Base-by-base conservation (phyloP, 768 basidiomycete species). In the Boletellus ananas region DNA sequence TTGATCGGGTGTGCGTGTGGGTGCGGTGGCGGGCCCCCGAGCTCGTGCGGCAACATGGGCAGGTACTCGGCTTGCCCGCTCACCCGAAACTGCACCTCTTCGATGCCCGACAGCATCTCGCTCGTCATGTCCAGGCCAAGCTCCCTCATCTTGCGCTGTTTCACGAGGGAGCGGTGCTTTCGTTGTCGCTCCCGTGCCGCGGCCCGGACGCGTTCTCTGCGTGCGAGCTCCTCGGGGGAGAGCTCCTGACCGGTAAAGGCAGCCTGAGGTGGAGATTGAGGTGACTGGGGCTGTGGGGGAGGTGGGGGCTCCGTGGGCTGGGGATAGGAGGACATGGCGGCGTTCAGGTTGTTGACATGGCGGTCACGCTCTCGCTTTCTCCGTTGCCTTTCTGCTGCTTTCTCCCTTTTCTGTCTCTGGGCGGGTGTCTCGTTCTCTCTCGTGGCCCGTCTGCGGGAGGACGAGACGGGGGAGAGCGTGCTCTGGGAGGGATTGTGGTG, bases 331-430 rank as follows among this genome's bases (percentile, higher is more conserved):
- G 72, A 59, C 65, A 78, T 73, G 44, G 74, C 71, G 36, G 74
- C 76, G 52, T 68, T 70, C 47, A 70, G 7, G 50, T 63, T 64
- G 57, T 70, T 69, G 29, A 70, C 73, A 60, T 74, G 72, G 41
- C 78, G 70, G 68, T 78, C 78, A 60, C 87, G 79, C 70, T 90
- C 90, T 43, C 90, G 83, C 66, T 92, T 92, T 54, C 87, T 68
- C 41, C 90, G 80, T 66, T 92, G 90, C 52, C 90, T 76, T 66
- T 91, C 90, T 36, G 90, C 87, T 1, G 90, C 90, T 67, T 91
- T 90, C 76, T 89, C 87, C 58, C 90, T 80, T 66, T 91, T 91
- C 59, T 80, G 74, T 57, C 80, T 75, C 70, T 88, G 85, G 49
- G 77, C 78, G 25, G 81, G 79, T 11, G 85, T 84, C 72, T 89